phyloP scores from a whole-genome alignment of 257 asterid species.

The Hygrophila difformis region DNA sequence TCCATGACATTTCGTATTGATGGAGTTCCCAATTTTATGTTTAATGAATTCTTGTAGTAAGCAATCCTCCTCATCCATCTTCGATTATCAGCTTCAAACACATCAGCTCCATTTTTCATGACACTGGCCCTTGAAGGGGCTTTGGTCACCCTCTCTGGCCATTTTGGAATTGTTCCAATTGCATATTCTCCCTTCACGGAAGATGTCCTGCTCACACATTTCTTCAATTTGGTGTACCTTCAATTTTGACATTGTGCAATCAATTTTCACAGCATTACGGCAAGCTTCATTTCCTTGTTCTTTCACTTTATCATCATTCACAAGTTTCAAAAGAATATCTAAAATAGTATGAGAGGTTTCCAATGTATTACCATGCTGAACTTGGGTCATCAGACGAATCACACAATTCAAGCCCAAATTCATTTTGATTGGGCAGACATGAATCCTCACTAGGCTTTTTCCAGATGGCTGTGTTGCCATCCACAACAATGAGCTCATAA shows the following conservation, averaged over 20 bases:
- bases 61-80: slow-evolving; percentile 75
- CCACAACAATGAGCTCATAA: slow-evolving; percentile 82
- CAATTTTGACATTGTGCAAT: slow-evolving; percentile 21
- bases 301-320: too few relatives aligned
- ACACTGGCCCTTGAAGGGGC: slow-evolving; percentile 72
- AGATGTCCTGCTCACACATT: slow-evolving; percentile 68
- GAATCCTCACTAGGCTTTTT: slow-evolving; percentile 72
- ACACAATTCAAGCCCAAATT: slow-evolving; percentile 63
- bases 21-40: slow-evolving; percentile 71
- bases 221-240: slow-evolving; percentile 84
- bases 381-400: slow-evolving; percentile 71
- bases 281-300: too few relatives aligned
- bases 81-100: slow-evolving; percentile 77
- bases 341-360: background rate
- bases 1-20: slow-evolving; percentile 90
- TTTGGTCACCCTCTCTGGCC: slow-evolving; percentile 70
- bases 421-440: slow-evolving; percentile 73
- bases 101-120: slow-evolving; percentile 56
- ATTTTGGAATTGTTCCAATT: slow-evolving; percentile 67
- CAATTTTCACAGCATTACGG: slow-evolving; percentile 4
- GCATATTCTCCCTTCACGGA: slow-evolving; percentile 55
- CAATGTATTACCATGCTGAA: slow-evolving; percentile 59
- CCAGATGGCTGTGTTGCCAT: slow-evolving; percentile 97
- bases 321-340: slow-evolving; percentile 2
- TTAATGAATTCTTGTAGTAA: slow-evolving; percentile 68